Evolutionary conservation across 306 rosid genomes (phyloP), one percentile per base, ranked within the genome.

Genomic region (Acacia crassicarpa): DNA sequence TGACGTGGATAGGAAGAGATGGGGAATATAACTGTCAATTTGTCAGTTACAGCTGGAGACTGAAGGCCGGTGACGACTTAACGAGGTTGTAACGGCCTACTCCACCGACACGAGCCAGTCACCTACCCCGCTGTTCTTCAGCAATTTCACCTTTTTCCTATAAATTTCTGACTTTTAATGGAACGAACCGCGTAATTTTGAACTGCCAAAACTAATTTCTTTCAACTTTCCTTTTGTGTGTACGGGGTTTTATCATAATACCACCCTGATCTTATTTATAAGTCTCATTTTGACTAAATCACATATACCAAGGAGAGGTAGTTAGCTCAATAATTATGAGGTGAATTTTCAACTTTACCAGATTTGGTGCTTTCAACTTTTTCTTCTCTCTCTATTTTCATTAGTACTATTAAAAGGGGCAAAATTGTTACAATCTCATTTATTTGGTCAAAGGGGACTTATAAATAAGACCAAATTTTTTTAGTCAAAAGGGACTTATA

Each of bases 71-170:
- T 4, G 17, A 43, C 33, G 65, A 61, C 67, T 25, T 11, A 80
- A 61, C 58, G 75, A 79, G 73, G 67, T 32, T 23, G 67, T 67
- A 84, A 89, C 86, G 84, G 84, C 73, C 76, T 49, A 6, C 5
- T 46, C 9, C 63, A 82, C 88, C 82, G 85, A 86, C 87, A 72
- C 75, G 56, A 65, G 86, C 71, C 91, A 85, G 89, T 83, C 86
- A 74, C 79, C 40, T 43, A n/a, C 56, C 46, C 79, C 3, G 32
- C 74, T 46, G 23, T 22, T 41, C 2, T 43, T 16, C 54, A 3
- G 11, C 5, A 15, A 2, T 45, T 71, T 41, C 11, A 38, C 0
- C 0, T 11, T 70, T 70, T 8, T 54, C 10, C 3, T 43, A 38
- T n/a, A 4, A 7, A 53, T 15, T 51, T 8, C 25, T 8, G 62